Evolutionary conservation across 148 eudicot species (phyloP), one percentile per base, ranked within the genome.

Genomic region (Fagopyrum homotropicum): DNA sequence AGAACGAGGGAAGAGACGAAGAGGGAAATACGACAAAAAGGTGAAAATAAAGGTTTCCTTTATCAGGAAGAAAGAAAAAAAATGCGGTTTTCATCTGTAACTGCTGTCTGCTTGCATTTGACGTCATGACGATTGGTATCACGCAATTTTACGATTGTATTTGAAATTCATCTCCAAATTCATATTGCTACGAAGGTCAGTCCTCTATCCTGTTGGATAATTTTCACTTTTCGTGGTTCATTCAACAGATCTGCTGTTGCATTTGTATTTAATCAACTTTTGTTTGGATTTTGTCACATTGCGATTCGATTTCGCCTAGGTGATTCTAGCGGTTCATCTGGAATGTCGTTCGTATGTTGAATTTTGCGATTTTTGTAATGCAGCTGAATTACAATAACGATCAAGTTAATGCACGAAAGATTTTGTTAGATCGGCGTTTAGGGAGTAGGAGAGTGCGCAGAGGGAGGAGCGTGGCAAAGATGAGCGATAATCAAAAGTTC

Each of bases 401-500:
- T 60, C 66, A 0, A 9, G 9, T 60, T 26, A 9, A 60, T 60
- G 66, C 15, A 60, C 40, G 35, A 11, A 10, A 26, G 66, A 22
- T 22, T 26, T 60, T 60, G 66, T 26, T 60, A 19, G 66, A 60
- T 60, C 40, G 35, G 15, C 14, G 72, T 69, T 47, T 69, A 69
- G 72, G 72, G 48, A 43, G 7, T 69, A 14, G 49, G 72, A 69
- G 15, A 69, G 47, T 35, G 72, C 26, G 72, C 29, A 45, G 52
- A 47, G 54, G 35, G 54, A 47, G 54, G 26, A 47, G 55, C 15
- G 47, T 40, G n/a, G 49, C 14, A 19, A 69, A 79, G 78, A 82
- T 79, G 82, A 79, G 84, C 35, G 81, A 79, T 69, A 73, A 75
- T 46, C 79, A 75, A 68, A 72, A 75, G 68, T 83, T 80, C 80